phyloP scores from a whole-genome alignment of 179 eudicot species.

The Beta corolliflora region DNA sequence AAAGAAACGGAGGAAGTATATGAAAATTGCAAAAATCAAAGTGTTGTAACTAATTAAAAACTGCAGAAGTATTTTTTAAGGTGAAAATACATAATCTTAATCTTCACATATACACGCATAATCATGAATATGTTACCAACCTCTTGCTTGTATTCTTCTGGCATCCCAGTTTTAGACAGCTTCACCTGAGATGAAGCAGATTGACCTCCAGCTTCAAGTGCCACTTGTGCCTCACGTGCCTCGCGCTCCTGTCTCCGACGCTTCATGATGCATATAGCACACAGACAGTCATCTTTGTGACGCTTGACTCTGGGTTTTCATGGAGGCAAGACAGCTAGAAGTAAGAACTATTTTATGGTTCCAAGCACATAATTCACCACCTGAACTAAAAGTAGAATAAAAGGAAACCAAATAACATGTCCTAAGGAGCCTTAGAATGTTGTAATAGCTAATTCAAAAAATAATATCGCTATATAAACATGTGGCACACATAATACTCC shows the following conservation, averaged over 20 bases:
- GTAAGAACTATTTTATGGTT: background rate
- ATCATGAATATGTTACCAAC: conserved; percentile 31
- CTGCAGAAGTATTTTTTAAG: background rate
- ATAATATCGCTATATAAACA: background rate
- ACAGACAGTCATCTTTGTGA: conserved; percentile 93
- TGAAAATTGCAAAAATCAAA: too few species aligned
- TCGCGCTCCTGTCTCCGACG: conserved; percentile 91
- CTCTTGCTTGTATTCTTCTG: conserved; percentile 49
- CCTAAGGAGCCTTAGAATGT: background rate
- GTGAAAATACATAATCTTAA: background rate
- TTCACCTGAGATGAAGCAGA: conserved; percentile 34
- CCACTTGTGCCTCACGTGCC: conserved; percentile 50
- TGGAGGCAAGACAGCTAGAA: background rate
- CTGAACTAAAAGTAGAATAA: background rate
- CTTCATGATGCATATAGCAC: conserved; percentile 98
- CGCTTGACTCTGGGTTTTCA: conserved; percentile 56
- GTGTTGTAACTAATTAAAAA: too few species aligned
- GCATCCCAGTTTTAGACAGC: conserved; percentile 24
- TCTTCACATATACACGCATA: background rate
- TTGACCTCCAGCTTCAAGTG: conserved; percentile 32
- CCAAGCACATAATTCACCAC: background rate
- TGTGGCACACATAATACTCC: background rate
- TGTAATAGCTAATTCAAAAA: background rate
- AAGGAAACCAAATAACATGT: background rate
- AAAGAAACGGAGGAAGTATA: too few species aligned